Evolutionary conservation across 1,139 yeast genomes (phyloP).

Genomic region (Hyphopichia khmerensis): DNA sequence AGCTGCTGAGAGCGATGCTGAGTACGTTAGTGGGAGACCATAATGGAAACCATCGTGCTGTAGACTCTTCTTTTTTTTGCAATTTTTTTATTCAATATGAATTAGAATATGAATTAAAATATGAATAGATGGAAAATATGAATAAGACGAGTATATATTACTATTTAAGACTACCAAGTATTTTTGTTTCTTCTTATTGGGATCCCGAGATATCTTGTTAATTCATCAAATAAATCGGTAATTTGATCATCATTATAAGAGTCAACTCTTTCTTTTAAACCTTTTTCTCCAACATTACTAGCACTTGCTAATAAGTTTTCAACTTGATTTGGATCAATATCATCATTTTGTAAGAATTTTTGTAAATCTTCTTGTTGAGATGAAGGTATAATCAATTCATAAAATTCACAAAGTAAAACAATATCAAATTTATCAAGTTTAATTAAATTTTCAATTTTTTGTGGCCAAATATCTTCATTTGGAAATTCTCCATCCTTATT

Average conservation of each 20-base stretch:
- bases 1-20: too few species aligned
- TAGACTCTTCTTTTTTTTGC: background rate
- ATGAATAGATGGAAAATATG: background rate
- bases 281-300: conserved; percentile 22
- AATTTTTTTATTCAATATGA: background rate
- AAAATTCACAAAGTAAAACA: conserved; percentile 61
- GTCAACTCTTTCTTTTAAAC: conserved; percentile 41
- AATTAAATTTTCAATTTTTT: conserved; percentile 53
- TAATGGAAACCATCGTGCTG: too few species aligned
- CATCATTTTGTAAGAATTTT: conserved; percentile 42
- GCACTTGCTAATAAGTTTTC: conserved; percentile 25
- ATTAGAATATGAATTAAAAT: background rate
- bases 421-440: conserved; percentile 43
- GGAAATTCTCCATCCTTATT: conserved; percentile 78
- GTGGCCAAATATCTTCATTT: conserved; percentile 54
- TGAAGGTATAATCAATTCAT: conserved; percentile 61
- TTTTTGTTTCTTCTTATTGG: conserved; percentile 50
- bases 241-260: conserved; percentile 29
- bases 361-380: conserved; percentile 47
- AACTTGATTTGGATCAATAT: conserved; percentile 31
- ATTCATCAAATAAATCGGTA: conserved; percentile 55
- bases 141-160: background rate
- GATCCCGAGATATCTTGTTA: conserved; percentile 71
- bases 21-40: too few species aligned
- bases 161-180: conserved; percentile 38